These are phyloP conservation scores for Lactifluus volemus DNA, from an alignment of 768 basidiomycete genomes.

Conservation along the genomic window DNA sequence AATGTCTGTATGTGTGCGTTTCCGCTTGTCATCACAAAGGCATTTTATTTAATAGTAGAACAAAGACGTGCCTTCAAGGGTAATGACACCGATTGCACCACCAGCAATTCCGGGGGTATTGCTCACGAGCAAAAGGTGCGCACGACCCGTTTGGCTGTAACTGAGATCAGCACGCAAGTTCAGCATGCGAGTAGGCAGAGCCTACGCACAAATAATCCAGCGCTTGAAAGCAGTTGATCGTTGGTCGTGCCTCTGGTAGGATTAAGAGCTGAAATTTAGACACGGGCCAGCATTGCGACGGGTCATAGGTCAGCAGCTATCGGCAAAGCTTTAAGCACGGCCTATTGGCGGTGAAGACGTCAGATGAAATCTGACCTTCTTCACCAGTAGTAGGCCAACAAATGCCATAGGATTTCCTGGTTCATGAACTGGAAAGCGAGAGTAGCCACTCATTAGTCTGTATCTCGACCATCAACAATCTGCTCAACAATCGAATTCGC, in stretches of 20 bases:
- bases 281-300: conserved; percentile 65
- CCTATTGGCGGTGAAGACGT: not conserved
- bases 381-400: conserved; percentile 74
- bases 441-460: conserved; percentile 76
- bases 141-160: conserved; percentile 82
- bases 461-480: conserved; percentile 2
- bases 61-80: conserved; percentile 55
- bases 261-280: conserved; percentile 71
- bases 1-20: conserved; percentile 40
- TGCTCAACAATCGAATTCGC: not conserved
- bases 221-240: conserved; percentile 91
- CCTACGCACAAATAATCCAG: conserved; percentile 78
- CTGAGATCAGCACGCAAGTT: not conserved
- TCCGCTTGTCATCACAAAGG: not conserved
- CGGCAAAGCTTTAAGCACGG: not conserved
- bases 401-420: conserved; percentile 61
- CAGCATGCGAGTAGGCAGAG: not conserved
- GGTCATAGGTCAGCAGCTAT: conserved; percentile 85
- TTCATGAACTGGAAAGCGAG: conserved; percentile 84
- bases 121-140: conserved; percentile 83
- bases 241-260: conserved; percentile 80
- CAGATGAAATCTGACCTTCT: conserved; percentile 43
- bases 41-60: not conserved
- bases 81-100: conserved; percentile 87
- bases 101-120: conserved; percentile 72